Percentiles rank a stretch among this genome's conserved stretches.
Evolutionary conservation across 2,329 filamentous ascomycete genomes (phyloP).

Genomic region (Xylariaceae sp.): DNA sequence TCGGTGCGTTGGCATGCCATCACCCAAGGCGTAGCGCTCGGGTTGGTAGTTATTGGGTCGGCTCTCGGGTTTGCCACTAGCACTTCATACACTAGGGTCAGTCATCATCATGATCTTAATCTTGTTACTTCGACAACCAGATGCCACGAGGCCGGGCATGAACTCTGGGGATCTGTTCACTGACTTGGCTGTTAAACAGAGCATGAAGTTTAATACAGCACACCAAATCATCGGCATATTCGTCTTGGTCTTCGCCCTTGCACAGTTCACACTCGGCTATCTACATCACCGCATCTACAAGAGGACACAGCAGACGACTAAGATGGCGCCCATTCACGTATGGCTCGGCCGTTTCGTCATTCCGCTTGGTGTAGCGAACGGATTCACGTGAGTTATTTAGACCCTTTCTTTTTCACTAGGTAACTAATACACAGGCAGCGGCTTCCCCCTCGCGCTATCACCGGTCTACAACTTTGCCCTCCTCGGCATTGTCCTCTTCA

Average conservation of each 20-base stretch:
- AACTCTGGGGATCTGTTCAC: background rate
- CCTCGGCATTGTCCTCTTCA: constrained; percentile 53
- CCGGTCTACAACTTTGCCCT: constrained; percentile 54
- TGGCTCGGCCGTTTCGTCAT: constrained; percentile 63
- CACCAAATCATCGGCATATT: constrained; percentile 67
- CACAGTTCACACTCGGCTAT: constrained; percentile 60
- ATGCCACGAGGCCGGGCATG: background rate
- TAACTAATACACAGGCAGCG: constrained; percentile 44
- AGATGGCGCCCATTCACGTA: constrained; percentile 59
- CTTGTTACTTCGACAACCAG: too few relatives aligned
- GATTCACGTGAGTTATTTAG: constrained; percentile 55
- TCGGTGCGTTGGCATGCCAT: constrained; percentile 61
- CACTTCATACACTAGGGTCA: constrained; percentile 61
- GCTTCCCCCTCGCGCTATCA: constrained; percentile 62
- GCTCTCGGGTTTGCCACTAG: constrained; percentile 60
- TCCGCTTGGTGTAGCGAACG: constrained; percentile 60
- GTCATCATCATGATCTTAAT: constrained; percentile 28
- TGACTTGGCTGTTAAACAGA: constrained; percentile 43
- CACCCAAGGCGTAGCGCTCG: constrained; percentile 56
- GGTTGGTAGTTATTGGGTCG: constrained; percentile 56
- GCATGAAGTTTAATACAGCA: constrained; percentile 55
- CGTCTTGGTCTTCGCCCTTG: constrained; percentile 56
- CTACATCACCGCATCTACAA: constrained; percentile 61
- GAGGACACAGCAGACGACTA: constrained; percentile 54
- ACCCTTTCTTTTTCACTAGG: too few relatives aligned